Base-by-base conservation (phyloP, 495 filamentous ascomycete genomes). In the Neurospora sp. region DNA sequence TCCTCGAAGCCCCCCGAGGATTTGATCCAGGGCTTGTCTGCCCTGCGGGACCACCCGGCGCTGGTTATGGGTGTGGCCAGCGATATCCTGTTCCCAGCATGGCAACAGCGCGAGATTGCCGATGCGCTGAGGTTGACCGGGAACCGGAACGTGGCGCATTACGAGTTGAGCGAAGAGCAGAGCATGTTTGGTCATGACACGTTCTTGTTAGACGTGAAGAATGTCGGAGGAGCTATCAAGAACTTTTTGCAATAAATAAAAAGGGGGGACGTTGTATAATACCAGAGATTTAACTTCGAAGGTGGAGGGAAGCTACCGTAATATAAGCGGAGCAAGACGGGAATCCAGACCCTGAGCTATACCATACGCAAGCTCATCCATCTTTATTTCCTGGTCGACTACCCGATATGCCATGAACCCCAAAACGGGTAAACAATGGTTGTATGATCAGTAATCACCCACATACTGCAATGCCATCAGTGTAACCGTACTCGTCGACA, bases 171-270 rank as follows among this genome's bases (percentile, higher is more conserved):
- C 48, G 94, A 97, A 82, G 94, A 97, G 80, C 84, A 93, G 73
- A 97, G 93, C 70, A 75, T 97, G 73, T 99, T 98, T 78, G 96
- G 96, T 6, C 96, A 99, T 79, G 96, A 99, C 78, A 98, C 94
- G 3, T 99, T 99, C 77, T 83, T 99, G 72, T 82, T 99, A 27
- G 96, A 99, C 81, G 83, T 98, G 48, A 90, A 97, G 82, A 90
- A 97, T 74, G 92, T 99, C 40, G 96, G 96, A 5, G 92, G 94
- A 3, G 89, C 88, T 17, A 83, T 98, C 22, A 90, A 89, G 75
- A 87, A 84, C 73, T 99, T 98, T 81, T 80, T 99, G 73, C 87
- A 84, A 8, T 92, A 12, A 39, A 10, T 27, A 5, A 42, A 61
- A 3, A 27, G 22, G 27, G 27, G 1, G 1, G 8, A 1, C 0